Evolutionary conservation across 768 basidiomycete genomes (phyloP).

Genomic region (Rhodotorula paludigena): DNA sequence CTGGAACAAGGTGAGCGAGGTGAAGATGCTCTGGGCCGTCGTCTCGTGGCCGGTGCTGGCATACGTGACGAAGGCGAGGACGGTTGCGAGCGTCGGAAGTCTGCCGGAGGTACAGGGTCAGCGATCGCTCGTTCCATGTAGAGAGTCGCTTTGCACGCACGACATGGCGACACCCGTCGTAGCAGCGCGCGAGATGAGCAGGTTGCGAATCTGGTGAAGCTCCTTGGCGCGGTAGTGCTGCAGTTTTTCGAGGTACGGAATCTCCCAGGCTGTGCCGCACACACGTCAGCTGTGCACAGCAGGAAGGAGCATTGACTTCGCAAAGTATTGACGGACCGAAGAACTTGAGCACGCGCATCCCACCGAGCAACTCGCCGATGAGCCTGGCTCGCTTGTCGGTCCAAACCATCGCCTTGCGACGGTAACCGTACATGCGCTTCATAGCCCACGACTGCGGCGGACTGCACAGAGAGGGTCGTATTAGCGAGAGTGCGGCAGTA

Average conservation of each 20-base stretch:
- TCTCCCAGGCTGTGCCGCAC: constrained; percentile 38
- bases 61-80: constrained; percentile 65
- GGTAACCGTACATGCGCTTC: constrained; percentile 64
- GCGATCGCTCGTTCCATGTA: no score
- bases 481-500: not conserved
- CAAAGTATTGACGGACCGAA: constrained; percentile 50
- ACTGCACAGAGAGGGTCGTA: constrained; percentile 47
- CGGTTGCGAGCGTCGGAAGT: constrained; percentile 72
- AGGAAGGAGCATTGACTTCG: not conserved
- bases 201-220: constrained; percentile 55
- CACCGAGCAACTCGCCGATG: constrained; percentile 79
- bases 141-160: no score
- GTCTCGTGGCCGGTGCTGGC: constrained; percentile 64
- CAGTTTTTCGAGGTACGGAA: constrained; percentile 69
- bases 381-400: constrained; percentile 83
- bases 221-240: constrained; percentile 61
- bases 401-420: constrained; percentile 75
- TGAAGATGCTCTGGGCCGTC: constrained; percentile 68
- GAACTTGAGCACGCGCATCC: constrained; percentile 88
- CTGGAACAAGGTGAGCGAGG: constrained; percentile 79
- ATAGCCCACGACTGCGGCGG: constrained; percentile 70
- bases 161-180: constrained; percentile 40
- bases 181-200: constrained; percentile 43
- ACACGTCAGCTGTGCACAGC: not conserved
- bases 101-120: not conserved